Percentiles rank a stretch among this genome's conserved stretches.
phyloP scores from a whole-genome alignment of 2,329 filamentous ascomycete species.

The Monosporascus sp. region DNA sequence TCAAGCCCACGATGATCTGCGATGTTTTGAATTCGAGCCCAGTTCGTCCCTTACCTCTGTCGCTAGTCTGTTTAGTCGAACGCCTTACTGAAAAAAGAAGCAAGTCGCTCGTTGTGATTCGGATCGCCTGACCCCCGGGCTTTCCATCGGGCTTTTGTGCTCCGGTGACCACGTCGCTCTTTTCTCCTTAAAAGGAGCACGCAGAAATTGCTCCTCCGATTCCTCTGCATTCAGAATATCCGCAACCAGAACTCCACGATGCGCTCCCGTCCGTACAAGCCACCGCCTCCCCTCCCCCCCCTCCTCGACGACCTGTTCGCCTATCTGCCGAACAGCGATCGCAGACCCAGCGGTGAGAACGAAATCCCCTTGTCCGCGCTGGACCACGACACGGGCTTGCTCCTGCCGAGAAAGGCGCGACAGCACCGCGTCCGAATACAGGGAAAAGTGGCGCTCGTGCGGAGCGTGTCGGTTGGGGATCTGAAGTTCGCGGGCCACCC shows the following conservation, averaged over 20 bases:
- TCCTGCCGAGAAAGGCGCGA: conserved; percentile 18
- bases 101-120: no score
- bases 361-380: conserved; percentile 18
- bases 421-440: conserved; percentile 31
- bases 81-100: no score
- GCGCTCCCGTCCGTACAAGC: conserved; percentile 23
- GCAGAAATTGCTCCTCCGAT: no score
- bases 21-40: no score
- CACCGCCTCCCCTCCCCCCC: conserved; percentile 22
- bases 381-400: conserved; percentile 26
- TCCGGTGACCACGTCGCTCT: no score
- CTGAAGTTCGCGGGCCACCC: conserved; percentile 6
- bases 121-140: no score
- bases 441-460: conserved; percentile 30
- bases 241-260: conserved; percentile 3
- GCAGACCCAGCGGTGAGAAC: conserved; percentile 5
- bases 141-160: no score
- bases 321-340: conserved; percentile 19
- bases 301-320: conserved; percentile 15
- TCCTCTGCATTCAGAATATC: not conserved
- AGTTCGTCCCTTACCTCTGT: no score
- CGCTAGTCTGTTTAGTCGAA: no score
- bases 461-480: conserved; percentile 29
- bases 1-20: no score
- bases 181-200: no score